Conservation (phyloP, 345 rosid species). For the Sonneratia caseolaris region DNA sequence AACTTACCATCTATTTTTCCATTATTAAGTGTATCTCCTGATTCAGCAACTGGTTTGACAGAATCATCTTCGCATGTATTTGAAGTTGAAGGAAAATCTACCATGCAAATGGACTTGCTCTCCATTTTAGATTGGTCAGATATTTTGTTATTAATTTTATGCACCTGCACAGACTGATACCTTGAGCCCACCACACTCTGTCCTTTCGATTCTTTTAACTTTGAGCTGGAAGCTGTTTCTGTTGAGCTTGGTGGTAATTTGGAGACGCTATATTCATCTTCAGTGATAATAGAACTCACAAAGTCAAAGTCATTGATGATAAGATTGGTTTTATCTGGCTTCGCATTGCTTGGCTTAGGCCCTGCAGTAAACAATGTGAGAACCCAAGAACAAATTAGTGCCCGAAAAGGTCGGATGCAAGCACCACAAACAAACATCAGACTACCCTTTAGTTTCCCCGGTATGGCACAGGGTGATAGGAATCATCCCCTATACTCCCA, state of each 20-base stretch:
- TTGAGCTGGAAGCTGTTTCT: conserved; percentile 14
- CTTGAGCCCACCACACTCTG: conserved; percentile 13
- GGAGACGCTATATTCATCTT: conserved; percentile 48
- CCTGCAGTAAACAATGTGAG: conserved; percentile 32
- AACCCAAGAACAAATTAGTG: background rate
- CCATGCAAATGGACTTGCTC: conserved; percentile 11
- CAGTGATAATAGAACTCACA: conserved; percentile 42
- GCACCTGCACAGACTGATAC: conserved; percentile 23
- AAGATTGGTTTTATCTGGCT: conserved; percentile 20
- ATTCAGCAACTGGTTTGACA: conserved; percentile 9
- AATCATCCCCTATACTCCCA: background rate
- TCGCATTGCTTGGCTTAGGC: conserved; percentile 18
- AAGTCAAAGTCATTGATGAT: conserved; percentile 45
- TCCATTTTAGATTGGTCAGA: conserved; percentile 20
- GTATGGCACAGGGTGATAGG: background rate
- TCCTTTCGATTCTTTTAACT: conserved; percentile 20
- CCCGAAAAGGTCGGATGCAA: background rate
- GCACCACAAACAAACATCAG: background rate
- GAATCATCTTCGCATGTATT: conserved; percentile 19
- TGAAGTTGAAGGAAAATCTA: conserved; percentile 27
- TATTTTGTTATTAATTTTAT: background rate
- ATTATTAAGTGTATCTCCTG: conserved; percentile 17
- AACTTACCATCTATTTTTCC: conserved; percentile 18
- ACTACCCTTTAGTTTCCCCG: background rate
- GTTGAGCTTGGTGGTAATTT: conserved; percentile 32